A percentile compares a stretch with the other conserved stretches of the same genome.
Evolutionary conservation across 2,329 filamentous ascomycete species (phyloP).

Genomic region (Neobulgaria alba): DNA sequence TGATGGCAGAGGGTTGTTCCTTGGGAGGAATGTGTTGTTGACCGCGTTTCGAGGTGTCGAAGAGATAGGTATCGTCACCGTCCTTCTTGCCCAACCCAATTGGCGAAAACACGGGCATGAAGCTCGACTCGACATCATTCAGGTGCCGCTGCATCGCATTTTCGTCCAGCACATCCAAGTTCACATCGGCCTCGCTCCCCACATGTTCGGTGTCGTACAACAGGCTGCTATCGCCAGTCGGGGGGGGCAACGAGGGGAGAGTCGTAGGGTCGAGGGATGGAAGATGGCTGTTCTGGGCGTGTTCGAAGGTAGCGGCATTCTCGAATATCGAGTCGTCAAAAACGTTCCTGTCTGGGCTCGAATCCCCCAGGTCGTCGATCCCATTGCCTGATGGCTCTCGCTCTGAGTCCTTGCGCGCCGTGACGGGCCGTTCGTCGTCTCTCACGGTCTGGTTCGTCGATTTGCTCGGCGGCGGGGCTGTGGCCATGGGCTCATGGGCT

Average conservation of each 20-base stretch:
- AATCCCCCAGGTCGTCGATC: conserved; percentile 22
- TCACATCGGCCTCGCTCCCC: conserved; percentile 16
- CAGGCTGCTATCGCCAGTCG: conserved; percentile 21
- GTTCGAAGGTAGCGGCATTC: conserved; percentile 10
- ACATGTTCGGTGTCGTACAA: conserved; percentile 23
- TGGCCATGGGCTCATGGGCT: conserved; percentile 12
- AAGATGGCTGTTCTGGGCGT: conserved; percentile 14
- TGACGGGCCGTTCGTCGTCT: conserved; percentile 19
- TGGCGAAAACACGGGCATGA: conserved; percentile 49
- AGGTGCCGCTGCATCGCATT: conserved; percentile 37
- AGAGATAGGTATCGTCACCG: conserved; percentile 51
- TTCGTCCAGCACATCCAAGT: conserved; percentile 25
- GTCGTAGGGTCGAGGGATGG: conserved; percentile 19
- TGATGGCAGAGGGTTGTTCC: conserved; percentile 1
- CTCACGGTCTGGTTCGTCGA: background rate
- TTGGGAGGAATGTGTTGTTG: conserved; percentile 2
- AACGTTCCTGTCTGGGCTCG: conserved; percentile 19
- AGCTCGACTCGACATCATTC: conserved; percentile 58
- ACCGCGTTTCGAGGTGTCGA: conserved; percentile 32
- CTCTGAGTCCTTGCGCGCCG: conserved; percentile 20
- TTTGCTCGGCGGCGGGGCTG: conserved; percentile 3
- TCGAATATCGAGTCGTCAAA: conserved; percentile 21
- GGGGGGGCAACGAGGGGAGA: conserved; percentile 21
- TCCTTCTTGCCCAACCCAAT: conserved; percentile 38
- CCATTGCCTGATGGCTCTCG: conserved; percentile 24